A percentile compares a stretch with the other conserved stretches of the same genome.
phyloP scores from a whole-genome alignment of 2,329 filamentous ascomycete species.

The Microcyclospora tardicrescens region DNA sequence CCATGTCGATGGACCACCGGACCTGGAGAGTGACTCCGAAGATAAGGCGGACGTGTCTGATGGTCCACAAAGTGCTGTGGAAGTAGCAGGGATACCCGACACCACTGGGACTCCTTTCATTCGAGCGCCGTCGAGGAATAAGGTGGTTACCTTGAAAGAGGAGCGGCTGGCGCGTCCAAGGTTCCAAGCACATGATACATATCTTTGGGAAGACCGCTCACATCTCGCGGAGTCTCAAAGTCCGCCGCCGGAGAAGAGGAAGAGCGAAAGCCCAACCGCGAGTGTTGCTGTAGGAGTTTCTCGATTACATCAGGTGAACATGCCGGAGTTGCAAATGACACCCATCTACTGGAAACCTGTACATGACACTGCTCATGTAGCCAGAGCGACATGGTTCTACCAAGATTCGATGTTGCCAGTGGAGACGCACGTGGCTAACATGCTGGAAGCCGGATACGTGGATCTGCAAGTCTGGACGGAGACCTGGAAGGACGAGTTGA shows the following conservation, averaged over 20 bases:
- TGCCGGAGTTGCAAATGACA: conserved; percentile 72
- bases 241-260: conserved; percentile 14
- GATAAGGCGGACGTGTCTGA: conserved; percentile 2
- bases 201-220: conserved; percentile 33
- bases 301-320: conserved; percentile 74
- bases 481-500: conserved; percentile 84
- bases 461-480: conserved; percentile 80
- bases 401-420: conserved; percentile 88
- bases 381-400: conserved; percentile 93
- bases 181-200: conserved; percentile 33
- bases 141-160: conserved; percentile 10
- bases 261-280: conserved; percentile 25
- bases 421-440: conserved; percentile 74
- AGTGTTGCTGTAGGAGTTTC: conserved; percentile 79
- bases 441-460: conserved; percentile 79
- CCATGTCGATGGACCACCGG: conserved; percentile 11
- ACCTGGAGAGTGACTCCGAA: conserved; percentile 4
- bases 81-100: conserved; percentile 7
- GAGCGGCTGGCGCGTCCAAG: conserved; percentile 17
- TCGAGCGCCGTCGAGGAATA: conserved; percentile 33
- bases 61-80: conserved; percentile 1
- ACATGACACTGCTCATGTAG: conserved; percentile 71
- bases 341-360: conserved; percentile 97
- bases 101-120: conserved; percentile 40
- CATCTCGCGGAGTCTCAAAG: conserved; percentile 18